Base-by-base conservation (phyloP, 768 basidiomycete species). In the Hydnomerulius pinastri region DNA sequence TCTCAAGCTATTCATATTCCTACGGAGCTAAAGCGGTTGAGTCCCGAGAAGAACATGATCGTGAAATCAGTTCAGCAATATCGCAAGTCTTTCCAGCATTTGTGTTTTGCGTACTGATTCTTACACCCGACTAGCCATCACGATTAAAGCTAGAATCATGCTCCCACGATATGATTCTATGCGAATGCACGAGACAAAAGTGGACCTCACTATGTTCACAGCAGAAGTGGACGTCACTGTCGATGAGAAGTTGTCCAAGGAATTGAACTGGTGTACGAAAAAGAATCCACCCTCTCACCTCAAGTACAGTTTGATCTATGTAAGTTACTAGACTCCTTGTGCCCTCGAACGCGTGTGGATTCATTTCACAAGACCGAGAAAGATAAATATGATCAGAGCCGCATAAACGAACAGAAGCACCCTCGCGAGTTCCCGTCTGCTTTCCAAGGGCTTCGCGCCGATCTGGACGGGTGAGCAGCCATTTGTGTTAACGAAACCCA, bases 141-240 rank as follows among this genome's bases (percentile, higher is more conserved):
- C 82, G 46, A 92, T 98, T 54, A 80, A 80, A 48, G 89, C 90
- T 0, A 81, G 86, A 48, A 82, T 92, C 13, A 84, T 90, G 73
- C 77, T 81, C 59, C 85, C 83, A 77, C 82, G 89, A 8, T 89
- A 90, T 63, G 73, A 54, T 35, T 36, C 54, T 18, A 55, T 20
- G 17, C 53, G 23, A 28, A 30, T 57, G 11, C 37, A 47, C 18
- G 27, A 25, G 23, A 43, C 52, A 21, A 56, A 43, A 25, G 55
- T 70, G 6, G 46, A 57, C 13, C 56, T 70, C 12, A 62, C 57
- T 7, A 52, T 67, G 27, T 70, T 60, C 48, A 55, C 54, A 10
- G 66, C 65, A 4, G 30, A 32, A 32, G 30, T 32, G 30, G 30
- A 32, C 30, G 30, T 32, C 10, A 32, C 30, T 32, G 30, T 32